Conservation (phyloP, 2,329 filamentous ascomycete genomes). For the Paecilomyces dactylethromorphus region DNA sequence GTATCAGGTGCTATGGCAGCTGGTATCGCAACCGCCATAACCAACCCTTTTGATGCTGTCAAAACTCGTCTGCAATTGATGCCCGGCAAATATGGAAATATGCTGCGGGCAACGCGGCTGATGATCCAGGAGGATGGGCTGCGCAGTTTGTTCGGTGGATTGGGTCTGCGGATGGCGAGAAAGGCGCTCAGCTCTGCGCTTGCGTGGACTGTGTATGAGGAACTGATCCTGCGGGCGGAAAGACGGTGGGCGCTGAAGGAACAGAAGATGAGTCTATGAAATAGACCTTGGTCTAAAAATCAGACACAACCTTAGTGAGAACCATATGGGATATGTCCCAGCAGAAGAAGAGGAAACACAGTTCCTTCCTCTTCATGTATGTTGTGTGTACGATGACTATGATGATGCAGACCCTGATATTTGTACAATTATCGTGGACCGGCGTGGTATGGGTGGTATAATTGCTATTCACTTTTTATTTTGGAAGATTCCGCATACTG, state of each 20-base stretch:
- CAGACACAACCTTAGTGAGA: neutral
- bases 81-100: conserved; percentile 74
- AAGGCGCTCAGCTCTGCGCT: conserved; percentile 93
- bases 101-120: conserved; percentile 65
- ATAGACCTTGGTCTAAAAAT: no score
- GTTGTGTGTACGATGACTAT: neutral
- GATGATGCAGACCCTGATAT: conserved; percentile 2
- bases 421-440: conserved; percentile 12
- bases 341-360: neutral
- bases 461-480: neutral
- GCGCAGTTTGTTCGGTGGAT: conserved; percentile 74
- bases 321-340: neutral
- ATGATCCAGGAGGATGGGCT: conserved; percentile 80
- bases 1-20: conserved; percentile 74
- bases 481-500: neutral
- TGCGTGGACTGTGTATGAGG: conserved; percentile 96
- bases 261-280: conserved; percentile 15
- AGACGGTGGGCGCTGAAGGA: conserved; percentile 27
- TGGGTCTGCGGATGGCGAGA: conserved; percentile 78
- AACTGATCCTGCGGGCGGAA: conserved; percentile 71
- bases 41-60: conserved; percentile 94
- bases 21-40: conserved; percentile 74
- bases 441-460: neutral
- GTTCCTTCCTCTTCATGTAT: neutral
- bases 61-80: conserved; percentile 93